Percentiles rank a stretch among this genome's conserved stretches.
These are phyloP conservation scores for Colletotrichum tropicale DNA, from an alignment of 2,329 filamentous ascomycete species.

Conservation along the genomic window DNA sequence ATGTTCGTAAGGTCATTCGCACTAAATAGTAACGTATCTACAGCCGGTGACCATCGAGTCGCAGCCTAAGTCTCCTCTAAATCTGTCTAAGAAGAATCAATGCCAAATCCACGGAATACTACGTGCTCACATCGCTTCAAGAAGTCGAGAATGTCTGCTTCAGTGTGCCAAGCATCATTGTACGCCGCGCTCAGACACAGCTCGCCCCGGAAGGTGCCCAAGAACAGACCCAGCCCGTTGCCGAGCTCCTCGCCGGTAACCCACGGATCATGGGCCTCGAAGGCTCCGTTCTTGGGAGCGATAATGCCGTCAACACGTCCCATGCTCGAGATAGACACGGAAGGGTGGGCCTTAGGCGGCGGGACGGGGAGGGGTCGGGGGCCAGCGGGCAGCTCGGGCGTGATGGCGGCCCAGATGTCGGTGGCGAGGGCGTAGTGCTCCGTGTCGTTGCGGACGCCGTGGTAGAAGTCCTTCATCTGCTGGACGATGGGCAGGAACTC, in stretches of 20 bases:
- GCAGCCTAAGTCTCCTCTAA: not conserved
- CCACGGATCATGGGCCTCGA: slow-evolving; percentile 41
- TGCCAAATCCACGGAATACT: not conserved
- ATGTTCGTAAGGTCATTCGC: not conserved
- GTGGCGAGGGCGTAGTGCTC: slow-evolving; percentile 31
- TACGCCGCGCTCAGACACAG: slow-evolving; percentile 44
- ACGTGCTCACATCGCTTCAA: slow-evolving; percentile 23
- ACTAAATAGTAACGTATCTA: not conserved
- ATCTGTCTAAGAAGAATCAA: not conserved
- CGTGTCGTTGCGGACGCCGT: slow-evolving; percentile 29
- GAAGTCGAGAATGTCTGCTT: slow-evolving; percentile 21
- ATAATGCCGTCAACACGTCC: slow-evolving; percentile 39
- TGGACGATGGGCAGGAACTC: slow-evolving; percentile 29
- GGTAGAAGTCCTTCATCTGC: slow-evolving; percentile 31
- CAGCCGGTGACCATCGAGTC: too few species aligned
- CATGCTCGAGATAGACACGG: slow-evolving; percentile 38
- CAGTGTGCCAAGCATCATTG: slow-evolving; percentile 46
- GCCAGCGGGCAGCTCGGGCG: slow-evolving; percentile 9
- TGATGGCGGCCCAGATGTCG: slow-evolving; percentile 24
- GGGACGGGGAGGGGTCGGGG: slow-evolving; percentile 25
- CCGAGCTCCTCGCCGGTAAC: slow-evolving; percentile 49
- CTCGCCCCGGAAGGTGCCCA: slow-evolving; percentile 39
- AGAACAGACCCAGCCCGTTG: slow-evolving; percentile 40
- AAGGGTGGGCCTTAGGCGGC: slow-evolving; percentile 26
- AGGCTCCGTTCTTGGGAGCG: slow-evolving; percentile 22